These are phyloP conservation scores for Aspergillus neoniger DNA, from an alignment of 2,329 filamentous ascomycete species.

Conservation along the genomic window DNA sequence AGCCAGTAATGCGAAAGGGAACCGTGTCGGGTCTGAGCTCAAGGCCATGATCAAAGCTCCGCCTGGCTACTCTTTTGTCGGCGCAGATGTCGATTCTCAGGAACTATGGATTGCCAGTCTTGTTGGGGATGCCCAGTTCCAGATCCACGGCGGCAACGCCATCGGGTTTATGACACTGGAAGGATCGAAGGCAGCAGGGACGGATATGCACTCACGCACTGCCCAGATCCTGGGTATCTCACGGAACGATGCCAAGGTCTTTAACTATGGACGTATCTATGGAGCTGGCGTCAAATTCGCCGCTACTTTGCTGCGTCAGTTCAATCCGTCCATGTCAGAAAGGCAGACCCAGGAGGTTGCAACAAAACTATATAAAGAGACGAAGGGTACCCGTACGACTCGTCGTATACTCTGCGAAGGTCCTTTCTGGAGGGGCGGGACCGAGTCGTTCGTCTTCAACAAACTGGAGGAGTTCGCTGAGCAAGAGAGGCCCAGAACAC, in stretches of 20 bases:
- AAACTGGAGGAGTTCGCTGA: constrained; percentile 97
- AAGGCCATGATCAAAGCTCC: constrained; percentile 97
- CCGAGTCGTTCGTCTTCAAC: constrained; percentile 98
- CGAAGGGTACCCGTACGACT: constrained; percentile 84
- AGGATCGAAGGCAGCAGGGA: constrained; percentile 90
- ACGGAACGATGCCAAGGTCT: constrained; percentile 92
- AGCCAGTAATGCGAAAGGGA: constrained; percentile 93
- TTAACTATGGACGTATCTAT: constrained; percentile 98
- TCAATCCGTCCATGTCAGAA: constrained; percentile 83
- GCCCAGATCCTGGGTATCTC: constrained; percentile 91
- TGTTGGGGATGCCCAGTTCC: constrained; percentile 91
- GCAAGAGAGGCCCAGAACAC: constrained; percentile 85
- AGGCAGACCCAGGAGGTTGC: constrained; percentile 74
- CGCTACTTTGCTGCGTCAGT: constrained; percentile 83
- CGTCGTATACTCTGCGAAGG: constrained; percentile 71
- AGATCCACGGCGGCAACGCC: constrained; percentile 92
- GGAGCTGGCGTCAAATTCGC: constrained; percentile 96
- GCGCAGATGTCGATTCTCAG: constrained; percentile 95
- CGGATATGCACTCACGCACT: constrained; percentile 91
- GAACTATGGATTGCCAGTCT: constrained; percentile 98
- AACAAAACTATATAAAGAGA: constrained; percentile 78
- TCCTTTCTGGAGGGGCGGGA: constrained; percentile 92
- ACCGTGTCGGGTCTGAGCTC: constrained; percentile 91
- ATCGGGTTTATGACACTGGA: constrained; percentile 99
- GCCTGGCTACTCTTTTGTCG: constrained; percentile 87